Percentiles rank a stretch among this genome's conserved stretches.
These are phyloP conservation scores for Tetraselmis striata DNA, from an alignment of 139 green algal genomes.

Conservation along the genomic window DNA sequence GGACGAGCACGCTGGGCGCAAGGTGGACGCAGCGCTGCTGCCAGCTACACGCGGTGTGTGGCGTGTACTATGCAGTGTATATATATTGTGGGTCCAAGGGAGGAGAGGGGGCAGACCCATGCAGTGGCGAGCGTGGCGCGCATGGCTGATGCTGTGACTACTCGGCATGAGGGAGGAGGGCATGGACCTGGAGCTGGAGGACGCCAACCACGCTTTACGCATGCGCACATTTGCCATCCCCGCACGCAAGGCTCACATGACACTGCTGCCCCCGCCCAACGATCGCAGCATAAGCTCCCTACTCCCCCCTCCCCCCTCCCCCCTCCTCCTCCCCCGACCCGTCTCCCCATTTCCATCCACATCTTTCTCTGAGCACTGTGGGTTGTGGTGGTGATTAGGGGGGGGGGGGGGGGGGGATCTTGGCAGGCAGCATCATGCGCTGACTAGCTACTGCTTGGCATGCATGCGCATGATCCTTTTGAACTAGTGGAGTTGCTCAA, in stretches of 20 bases:
- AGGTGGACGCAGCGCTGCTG: too few relatives aligned
- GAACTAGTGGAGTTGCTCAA: not conserved
- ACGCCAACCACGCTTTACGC: not conserved
- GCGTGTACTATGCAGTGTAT: too few relatives aligned
- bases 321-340: not conserved
- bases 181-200: not conserved
- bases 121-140: too few relatives aligned
- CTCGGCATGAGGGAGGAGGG: not conserved
- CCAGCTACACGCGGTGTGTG: too few relatives aligned
- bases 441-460: too few relatives aligned
- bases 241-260: slow-evolving; percentile 39
- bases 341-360: too few relatives aligned
- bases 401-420: too few relatives aligned
- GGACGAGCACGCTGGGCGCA: too few relatives aligned
- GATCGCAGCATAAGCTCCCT: slow-evolving; percentile 13
- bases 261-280: slow-evolving; percentile 53
- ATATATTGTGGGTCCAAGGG: too few relatives aligned
- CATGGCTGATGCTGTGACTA: not conserved
- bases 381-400: too few relatives aligned
- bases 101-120: not conserved
- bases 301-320: not conserved
- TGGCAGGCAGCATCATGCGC: too few relatives aligned
- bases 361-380: too few relatives aligned
- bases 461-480: not conserved
- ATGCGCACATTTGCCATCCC: slow-evolving; percentile 33